These are phyloP conservation scores for Mortierella sp. DNA, from an alignment of 371 early-diverging fungal genomes.

Conservation along the genomic window DNA sequence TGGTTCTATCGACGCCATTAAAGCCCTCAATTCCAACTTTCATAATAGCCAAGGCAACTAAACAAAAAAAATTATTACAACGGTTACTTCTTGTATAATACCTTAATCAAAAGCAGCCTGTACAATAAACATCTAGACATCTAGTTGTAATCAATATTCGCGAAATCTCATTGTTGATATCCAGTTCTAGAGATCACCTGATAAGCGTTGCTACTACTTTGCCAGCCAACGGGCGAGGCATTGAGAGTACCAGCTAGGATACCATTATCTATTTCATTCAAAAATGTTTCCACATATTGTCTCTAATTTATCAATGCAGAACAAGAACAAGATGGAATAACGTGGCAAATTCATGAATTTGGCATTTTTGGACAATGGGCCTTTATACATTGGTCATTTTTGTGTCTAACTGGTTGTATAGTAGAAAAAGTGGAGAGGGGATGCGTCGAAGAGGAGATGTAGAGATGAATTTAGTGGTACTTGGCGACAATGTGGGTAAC, in stretches of 20 bases:
- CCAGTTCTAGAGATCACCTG: too few relatives aligned
- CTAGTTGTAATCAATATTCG: too few relatives aligned
- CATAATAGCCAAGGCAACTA: constrained; percentile 13
- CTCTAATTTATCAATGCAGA: too few relatives aligned
- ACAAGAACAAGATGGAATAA: not conserved
- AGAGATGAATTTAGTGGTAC: constrained; percentile 32
- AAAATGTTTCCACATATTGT: too few relatives aligned
- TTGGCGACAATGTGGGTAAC: constrained; percentile 23
- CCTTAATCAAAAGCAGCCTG: not conserved
- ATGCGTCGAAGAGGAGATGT: not conserved
- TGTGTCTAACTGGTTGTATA: not conserved
- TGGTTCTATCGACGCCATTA: constrained; percentile 79
- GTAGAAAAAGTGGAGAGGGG: not conserved
- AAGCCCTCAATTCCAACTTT: constrained; percentile 21
- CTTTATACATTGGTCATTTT: constrained; percentile 10
- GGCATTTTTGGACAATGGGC: not conserved
- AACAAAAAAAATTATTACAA: not conserved
- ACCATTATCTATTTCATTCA: too few relatives aligned
- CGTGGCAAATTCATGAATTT: not conserved
- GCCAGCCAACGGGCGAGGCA: too few relatives aligned
- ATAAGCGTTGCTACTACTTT: too few relatives aligned
- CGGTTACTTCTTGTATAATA: not conserved
- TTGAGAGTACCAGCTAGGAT: too few relatives aligned
- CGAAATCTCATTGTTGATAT: too few relatives aligned
- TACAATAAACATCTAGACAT: not conserved